Evolutionary conservation across 257 asterid genomes (phyloP), one percentile per base, ranked within the genome.

Genomic region (Capsicum baccatum): DNA sequence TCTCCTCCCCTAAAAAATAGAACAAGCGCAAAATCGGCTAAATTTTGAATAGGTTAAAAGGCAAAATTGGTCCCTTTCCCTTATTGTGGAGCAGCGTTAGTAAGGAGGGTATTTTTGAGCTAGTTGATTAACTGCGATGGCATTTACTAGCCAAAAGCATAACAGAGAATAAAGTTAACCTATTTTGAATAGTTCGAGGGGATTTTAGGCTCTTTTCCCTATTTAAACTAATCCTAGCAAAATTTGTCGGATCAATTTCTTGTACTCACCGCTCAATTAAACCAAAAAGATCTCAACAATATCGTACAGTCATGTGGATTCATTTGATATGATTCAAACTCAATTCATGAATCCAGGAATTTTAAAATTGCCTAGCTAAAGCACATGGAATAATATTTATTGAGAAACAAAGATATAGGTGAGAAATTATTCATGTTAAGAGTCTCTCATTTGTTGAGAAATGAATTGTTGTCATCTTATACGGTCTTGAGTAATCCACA

Each of bases 361-460:
- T 54, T 55, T 14, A 13, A 55, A 55, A 55, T 33, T 35, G 19
- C 50, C 19, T 33, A 67, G 19, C 48, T 13, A 67, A 67, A 67
- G 19, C 50, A 67, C 50, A 47, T 67, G 16, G 74, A 67, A 33
- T 14, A 33, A 67, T 35, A 67, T 37, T 67, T 67, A 67, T 67
- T 67, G 12, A 67, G 74, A n/a, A 33, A 66, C 10, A 66, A 33
- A 33, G 73, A 33, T 66, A 33, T 6, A 66, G 33, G 47, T n/a
- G 35, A 67, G 48, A 67, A 33, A 35, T 67, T 67, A 67, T 67
- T 67, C 74, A 3, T 35, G 74, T 67, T 67, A 67, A 67, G n/a
- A 13, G 50, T 67, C 74, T 35, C 48, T 33, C 74, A 67, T 14
- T 67, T 19, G 11, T 67, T 35, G 48, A 67, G 21, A 67, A 67